Evolutionary conservation across 495 filamentous ascomycete genomes (phyloP).

Genomic region (Annulohypoxylon bovei): DNA sequence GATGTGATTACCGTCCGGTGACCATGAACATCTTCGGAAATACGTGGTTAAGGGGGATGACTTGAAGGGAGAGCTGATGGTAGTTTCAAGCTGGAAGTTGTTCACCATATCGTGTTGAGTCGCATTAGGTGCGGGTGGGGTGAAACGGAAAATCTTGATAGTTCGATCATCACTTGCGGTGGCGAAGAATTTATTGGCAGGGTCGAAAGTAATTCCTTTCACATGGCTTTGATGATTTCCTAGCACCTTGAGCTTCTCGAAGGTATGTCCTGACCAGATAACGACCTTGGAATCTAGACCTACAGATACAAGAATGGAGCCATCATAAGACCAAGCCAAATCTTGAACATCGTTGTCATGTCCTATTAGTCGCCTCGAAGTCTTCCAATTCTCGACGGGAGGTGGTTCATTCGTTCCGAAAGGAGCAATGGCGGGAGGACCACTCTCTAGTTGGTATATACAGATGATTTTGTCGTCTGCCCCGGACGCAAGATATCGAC

Average conservation of each 20-base stretch:
- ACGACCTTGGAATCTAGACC: constrained; percentile 98
- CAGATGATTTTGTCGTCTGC: constrained; percentile 99
- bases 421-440: constrained; percentile 65
- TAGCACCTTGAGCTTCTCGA: constrained; percentile 95
- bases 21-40: constrained; percentile 96
- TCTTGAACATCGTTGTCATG: constrained; percentile 99
- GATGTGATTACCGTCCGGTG: constrained; percentile 95
- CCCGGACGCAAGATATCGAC: constrained; percentile 91
- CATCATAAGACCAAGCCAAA: constrained; percentile 96
- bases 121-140: constrained; percentile 88
- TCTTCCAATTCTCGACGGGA: constrained; percentile 96
- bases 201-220: constrained; percentile 98
- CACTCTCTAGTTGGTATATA: constrained; percentile 89
- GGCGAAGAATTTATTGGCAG: constrained; percentile 98
- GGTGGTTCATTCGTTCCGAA: constrained; percentile 88
- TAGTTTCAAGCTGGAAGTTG: constrained; percentile 92
- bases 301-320: constrained; percentile 93
- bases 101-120: constrained; percentile 92
- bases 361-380: constrained; percentile 87
- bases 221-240: constrained; percentile 94
- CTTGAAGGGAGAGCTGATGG: constrained; percentile 83
- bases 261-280: constrained; percentile 96
- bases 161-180: constrained; percentile 96
- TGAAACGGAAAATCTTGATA: constrained; percentile 97
- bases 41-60: constrained; percentile 95